Evolutionary conservation across 1,139 yeast genomes (phyloP), one percentile per base, ranked within the genome.

Genomic region (Magnusiomyces ingens): DNA sequence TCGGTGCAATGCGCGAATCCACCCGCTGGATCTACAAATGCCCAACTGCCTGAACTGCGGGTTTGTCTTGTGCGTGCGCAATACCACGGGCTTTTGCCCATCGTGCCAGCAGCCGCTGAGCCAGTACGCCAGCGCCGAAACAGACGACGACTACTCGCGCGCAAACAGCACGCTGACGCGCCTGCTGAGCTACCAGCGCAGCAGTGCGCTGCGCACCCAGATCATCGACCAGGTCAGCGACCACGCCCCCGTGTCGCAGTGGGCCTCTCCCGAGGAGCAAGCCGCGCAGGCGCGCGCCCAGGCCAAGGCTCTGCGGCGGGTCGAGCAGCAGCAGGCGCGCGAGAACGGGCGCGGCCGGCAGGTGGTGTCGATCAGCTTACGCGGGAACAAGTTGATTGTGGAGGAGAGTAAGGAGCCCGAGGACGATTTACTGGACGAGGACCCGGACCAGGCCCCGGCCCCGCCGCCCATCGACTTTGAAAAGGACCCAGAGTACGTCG

Each of bases 41-140:
- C 99, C 99, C 0, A 94, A 94, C 66, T 94, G 99, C 64, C 71
- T 93, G 46, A 83, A 85, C 55, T 94, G 99, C 69, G 99, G 99
- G 11, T 89, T 90, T 66, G 88, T 94, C 42, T 86, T 93, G 1
- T 94, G 99, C 71, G 77, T 78, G 2, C 83, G 83, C 62, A 98
- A 94, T 65, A 98, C 98, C 0, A 74, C 78, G 44, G 89, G 90
- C 53, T 94, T 94, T 3, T 94, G 99, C 66, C 79, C 94, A 1
- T 86, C 73, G 59, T 93, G 99, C 71, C 89, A 90, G 0, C 68
- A 75, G 22, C 85, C 82, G 37, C 70, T 93, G 41, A 73, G 93
- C 17, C 76, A 82, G 3, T 65, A 69, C 8, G 76, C 77, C 2
- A 74, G 82, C 52, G 83, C 85, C 1, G 69, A 69, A 49, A 75